Conservation (phyloP, 768 basidiomycete species). For the Serendipita sp. region DNA sequence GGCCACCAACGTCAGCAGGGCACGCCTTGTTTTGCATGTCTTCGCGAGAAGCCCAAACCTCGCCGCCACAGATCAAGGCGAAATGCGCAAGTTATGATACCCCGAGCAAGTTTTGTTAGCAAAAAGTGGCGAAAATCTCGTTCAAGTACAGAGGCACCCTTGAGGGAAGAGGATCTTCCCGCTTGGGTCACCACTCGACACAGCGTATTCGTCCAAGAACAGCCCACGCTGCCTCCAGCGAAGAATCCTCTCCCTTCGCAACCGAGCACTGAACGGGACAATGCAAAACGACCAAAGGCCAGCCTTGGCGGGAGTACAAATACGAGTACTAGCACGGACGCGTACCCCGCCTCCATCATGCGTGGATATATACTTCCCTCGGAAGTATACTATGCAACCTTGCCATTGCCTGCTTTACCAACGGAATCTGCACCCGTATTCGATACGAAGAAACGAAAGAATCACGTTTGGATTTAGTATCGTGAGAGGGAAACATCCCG, state of each 20-base stretch:
- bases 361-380: not conserved
- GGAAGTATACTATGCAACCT: not conserved
- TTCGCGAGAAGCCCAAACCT: conserved; percentile 1
- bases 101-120: not conserved
- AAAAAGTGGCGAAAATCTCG: not conserved
- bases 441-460: not conserved
- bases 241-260: not conserved
- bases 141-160: not conserved
- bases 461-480: not conserved
- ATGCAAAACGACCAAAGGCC: not conserved
- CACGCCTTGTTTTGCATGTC: not conserved
- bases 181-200: conserved; percentile 1
- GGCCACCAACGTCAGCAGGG: not conserved
- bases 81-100: conserved; percentile 5
- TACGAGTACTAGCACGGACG: not conserved
- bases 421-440: not conserved
- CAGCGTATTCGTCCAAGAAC: not conserved
- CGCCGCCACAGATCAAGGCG: not conserved
- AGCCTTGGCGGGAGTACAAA: not conserved
- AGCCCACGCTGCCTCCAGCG: not conserved
- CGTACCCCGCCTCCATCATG: not conserved
- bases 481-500: no score
- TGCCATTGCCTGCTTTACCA: not conserved
- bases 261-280: not conserved
- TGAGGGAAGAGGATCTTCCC: not conserved